Evolutionary conservation across 306 rosid species (phyloP).

Genomic region (Luffa aegyptiaca): DNA sequence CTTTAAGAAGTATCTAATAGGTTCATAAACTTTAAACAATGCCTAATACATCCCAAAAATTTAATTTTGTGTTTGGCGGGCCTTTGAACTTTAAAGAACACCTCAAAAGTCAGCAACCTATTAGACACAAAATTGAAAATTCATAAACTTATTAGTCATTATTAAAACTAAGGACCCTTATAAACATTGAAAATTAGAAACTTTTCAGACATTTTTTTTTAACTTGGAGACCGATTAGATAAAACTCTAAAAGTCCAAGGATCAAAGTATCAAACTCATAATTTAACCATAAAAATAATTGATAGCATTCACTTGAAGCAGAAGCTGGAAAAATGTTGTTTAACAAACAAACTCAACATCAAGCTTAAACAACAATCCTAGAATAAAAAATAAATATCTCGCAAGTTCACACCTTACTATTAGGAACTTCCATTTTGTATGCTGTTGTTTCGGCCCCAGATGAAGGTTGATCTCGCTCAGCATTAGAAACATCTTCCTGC

Average conservation of each 20-base stretch:
- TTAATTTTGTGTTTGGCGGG: neutral
- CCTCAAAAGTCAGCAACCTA: neutral
- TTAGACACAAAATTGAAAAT: neutral
- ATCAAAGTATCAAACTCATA: neutral
- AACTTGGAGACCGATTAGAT: neutral
- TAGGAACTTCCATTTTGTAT: constrained; percentile 75
- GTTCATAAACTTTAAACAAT: neutral
- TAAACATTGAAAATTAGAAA: neutral
- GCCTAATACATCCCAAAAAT: neutral
- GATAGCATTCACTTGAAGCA: neutral
- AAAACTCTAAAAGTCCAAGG: neutral
- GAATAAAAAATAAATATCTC: neutral
- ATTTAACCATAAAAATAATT: neutral
- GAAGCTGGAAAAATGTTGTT: neutral
- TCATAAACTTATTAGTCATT: neutral
- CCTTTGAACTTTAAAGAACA: neutral
- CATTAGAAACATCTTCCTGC: constrained; percentile 26
- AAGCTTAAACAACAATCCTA: neutral
- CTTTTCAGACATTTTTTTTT: neutral
- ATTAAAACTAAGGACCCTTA: neutral
- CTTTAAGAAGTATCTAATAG: neutral
- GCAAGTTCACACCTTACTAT: constrained; percentile 54
- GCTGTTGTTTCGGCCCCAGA: constrained; percentile 29
- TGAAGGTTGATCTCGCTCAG: constrained; percentile 21
- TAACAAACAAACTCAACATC: neutral